phyloP scores from a whole-genome alignment of 345 rosid genomes.

The Citrus australasica region DNA sequence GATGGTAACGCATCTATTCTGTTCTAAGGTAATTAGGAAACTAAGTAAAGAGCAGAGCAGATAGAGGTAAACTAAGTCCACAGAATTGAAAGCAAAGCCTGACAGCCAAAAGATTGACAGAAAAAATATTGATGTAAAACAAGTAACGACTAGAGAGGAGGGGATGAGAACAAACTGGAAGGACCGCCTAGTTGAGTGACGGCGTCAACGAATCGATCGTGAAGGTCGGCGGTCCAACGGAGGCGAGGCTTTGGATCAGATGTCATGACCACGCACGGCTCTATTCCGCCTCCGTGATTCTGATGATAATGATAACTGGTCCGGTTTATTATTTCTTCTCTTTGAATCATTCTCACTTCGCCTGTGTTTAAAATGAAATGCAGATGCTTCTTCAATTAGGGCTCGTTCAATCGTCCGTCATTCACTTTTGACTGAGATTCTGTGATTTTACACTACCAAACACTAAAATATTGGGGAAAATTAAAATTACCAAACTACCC shows the following conservation, averaged over 20 bases:
- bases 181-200: slow-evolving; percentile 89
- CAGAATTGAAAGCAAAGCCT: no score
- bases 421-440: not conserved
- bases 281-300: slow-evolving; percentile 26
- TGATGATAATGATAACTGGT: not conserved
- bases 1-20: no score
- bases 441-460: not conserved
- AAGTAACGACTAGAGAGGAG: not conserved
- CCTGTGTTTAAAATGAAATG: slow-evolving; percentile 25
- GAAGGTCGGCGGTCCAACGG: slow-evolving; percentile 90
- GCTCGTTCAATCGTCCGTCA: not conserved
- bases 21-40: not conserved
- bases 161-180: slow-evolving; percentile 41
- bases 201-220: slow-evolving; percentile 86
- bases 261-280: slow-evolving; percentile 74
- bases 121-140: no score
- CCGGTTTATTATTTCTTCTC: slow-evolving; percentile 21
- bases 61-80: no score
- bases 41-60: no score
- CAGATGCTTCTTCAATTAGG: not conserved
- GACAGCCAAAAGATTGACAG: no score
- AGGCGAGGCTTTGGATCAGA: slow-evolving; percentile 93
- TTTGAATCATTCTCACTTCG: slow-evolving; percentile 24
- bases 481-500: not conserved
- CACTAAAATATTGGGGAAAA: not conserved